These are phyloP conservation scores for Penicillium polonicum DNA, from an alignment of 2,329 filamentous ascomycete species.

Conservation along the genomic window DNA sequence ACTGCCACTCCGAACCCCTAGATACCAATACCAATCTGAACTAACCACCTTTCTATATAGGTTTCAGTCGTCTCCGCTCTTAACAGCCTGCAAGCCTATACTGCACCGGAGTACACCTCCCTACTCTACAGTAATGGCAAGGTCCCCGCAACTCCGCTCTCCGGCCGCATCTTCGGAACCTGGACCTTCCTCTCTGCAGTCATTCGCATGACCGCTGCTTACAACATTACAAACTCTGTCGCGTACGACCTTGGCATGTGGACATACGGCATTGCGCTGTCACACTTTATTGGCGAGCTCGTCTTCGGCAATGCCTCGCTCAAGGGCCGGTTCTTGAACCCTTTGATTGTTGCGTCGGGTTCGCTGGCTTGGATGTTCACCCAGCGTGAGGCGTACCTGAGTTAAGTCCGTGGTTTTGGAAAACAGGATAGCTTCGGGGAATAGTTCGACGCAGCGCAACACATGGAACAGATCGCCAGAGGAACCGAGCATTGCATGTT, in stretches of 20 bases:
- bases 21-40: slow-evolving; percentile 3
- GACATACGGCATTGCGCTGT: slow-evolving; percentile 75
- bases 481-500: not conserved
- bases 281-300: slow-evolving; percentile 77
- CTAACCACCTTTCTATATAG: slow-evolving; percentile 34
- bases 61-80: slow-evolving; percentile 77
- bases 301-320: slow-evolving; percentile 73
- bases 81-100: slow-evolving; percentile 83
- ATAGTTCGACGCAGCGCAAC: not conserved
- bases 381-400: slow-evolving; percentile 51
- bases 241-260: slow-evolving; percentile 79
- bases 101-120: slow-evolving; percentile 76
- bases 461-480: not conserved
- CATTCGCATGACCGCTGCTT: slow-evolving; percentile 78
- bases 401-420: slow-evolving; percentile 7
- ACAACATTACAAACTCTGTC: slow-evolving; percentile 69
- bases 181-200: slow-evolving; percentile 80
- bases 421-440: not conserved
- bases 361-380: slow-evolving; percentile 61
- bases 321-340: slow-evolving; percentile 58
- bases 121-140: slow-evolving; percentile 69
- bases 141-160: slow-evolving; percentile 67
- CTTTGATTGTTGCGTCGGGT: slow-evolving; percentile 56
- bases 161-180: slow-evolving; percentile 77
- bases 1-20: not conserved